Evolutionary conservation across 2,329 filamentous ascomycete genomes (phyloP), one percentile per base, ranked within the genome.

Genomic region (Claviceps sp.): DNA sequence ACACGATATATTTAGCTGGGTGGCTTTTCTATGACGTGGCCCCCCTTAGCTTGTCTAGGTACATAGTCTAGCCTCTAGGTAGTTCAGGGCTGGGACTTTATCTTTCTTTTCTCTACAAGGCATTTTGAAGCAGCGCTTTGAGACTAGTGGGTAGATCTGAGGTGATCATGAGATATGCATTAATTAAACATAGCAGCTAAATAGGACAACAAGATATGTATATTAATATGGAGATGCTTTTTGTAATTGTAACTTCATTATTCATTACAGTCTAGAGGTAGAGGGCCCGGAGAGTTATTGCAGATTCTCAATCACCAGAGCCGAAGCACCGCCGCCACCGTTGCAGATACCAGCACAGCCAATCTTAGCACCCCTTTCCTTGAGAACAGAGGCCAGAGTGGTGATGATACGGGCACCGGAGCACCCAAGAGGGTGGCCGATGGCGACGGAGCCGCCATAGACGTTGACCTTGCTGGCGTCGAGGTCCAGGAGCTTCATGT

Each of bases 331-430:
- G 62, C 93, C 93, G 53, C 93, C 93, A 59, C 93, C 93, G 70
- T 98, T 98, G 82, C 93, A 98, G 66, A 98, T 97, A 64, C 88
- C 93, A 41, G 87, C 91, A 64, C 83, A 86, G 53, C 93, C 93
- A 67, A 97, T 84, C 83, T 94, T 96, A 63, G 82, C 90, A 69
- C 88, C 86, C 78, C 90, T 93, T 68, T 93, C 85, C 69, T 80
- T 86, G 63, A 98, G 74, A 38, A 97, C 91, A 57, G 88, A 86
- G 51, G 94, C 81, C 59, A 98, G 71, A 16, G 93, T 98, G 47
- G 89, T 85, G 61, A 95, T 78, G 64, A 98, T 96, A 65, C 93
- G 86, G 54, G 93, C 93, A 62, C 93, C 93, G 34, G 88, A 95
- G 66, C 86, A 88, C 64, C 93, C 93, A 24, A 98, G 82, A 50